Conservation (phyloP, 805 yeast species). For the Barnettozyma sp. region DNA sequence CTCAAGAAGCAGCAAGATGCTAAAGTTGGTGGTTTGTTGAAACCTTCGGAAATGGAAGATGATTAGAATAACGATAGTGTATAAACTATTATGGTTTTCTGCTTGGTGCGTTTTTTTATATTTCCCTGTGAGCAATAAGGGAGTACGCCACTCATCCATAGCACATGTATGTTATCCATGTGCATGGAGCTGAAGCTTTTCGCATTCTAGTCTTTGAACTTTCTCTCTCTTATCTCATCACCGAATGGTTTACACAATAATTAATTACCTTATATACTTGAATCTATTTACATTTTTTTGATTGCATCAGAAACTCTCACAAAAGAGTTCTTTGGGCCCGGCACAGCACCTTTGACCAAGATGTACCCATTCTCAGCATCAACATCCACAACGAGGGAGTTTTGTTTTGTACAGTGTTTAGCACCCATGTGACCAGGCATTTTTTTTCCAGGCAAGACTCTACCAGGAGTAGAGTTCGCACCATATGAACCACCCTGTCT, state of each 20-base stretch:
- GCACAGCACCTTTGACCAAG: constrained; percentile 81
- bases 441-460: constrained; percentile 92
- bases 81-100: neutral
- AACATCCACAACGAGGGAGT: constrained; percentile 67
- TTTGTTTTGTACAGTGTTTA: constrained; percentile 63
- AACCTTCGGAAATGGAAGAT: constrained; percentile 93
- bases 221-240: too few relatives aligned
- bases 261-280: constrained; percentile 1
- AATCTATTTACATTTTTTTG: constrained; percentile 29
- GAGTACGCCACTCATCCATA: too few relatives aligned
- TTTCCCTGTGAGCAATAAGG: too few relatives aligned
- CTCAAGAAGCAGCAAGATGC: constrained; percentile 75
- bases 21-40: constrained; percentile 86
- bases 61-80: constrained; percentile 27
- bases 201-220: neutral
- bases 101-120: too few relatives aligned
- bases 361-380: constrained; percentile 78
- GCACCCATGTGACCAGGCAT: constrained; percentile 98
- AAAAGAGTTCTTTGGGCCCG: constrained; percentile 77
- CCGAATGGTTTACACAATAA: too few relatives aligned
- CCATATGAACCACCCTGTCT: constrained; percentile 98
- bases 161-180: too few relatives aligned
- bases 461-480: constrained; percentile 91
- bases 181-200: neutral
- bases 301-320: constrained; percentile 71